Percentiles rank a stretch among this genome's conserved stretches.
phyloP scores from a whole-genome alignment of 164 flowering plant genomes.

The Pachysandra terminalis region DNA sequence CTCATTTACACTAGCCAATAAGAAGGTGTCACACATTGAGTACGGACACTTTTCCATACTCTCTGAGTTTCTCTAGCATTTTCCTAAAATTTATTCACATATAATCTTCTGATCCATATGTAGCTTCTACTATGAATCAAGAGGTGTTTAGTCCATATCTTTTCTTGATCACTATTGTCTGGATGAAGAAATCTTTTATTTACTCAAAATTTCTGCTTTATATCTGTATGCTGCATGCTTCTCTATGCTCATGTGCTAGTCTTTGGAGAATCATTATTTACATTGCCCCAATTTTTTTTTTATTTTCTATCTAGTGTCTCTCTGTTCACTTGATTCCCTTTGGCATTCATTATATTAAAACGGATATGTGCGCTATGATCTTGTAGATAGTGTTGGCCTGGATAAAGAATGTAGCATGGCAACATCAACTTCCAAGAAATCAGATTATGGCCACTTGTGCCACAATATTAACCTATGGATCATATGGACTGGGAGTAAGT shows the following conservation, averaged over 20 bases:
- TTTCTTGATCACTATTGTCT: background rate
- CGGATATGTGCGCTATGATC: background rate
- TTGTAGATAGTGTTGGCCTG: slow-evolving; percentile 46
- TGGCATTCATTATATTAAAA: background rate
- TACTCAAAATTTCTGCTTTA: background rate
- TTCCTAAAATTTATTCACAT: too few species aligned
- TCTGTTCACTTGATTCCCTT: background rate
- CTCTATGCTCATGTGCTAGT: background rate
- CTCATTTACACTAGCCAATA: too few species aligned
- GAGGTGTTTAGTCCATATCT: too few species aligned
- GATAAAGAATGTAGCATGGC: slow-evolving; percentile 56
- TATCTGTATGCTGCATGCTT: background rate
- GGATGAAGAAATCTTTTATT: background rate
- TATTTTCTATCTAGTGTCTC: background rate
- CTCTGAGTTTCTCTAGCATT: too few species aligned
- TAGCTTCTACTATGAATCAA: too few species aligned
- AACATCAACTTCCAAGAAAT: slow-evolving; percentile 33
- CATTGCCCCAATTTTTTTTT: background rate
- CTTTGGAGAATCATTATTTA: background rate
- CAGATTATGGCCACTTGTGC: slow-evolving; percentile 32
- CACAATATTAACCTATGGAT: slow-evolving; percentile 53
- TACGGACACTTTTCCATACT: too few species aligned
- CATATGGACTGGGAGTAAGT: slow-evolving; percentile 72
- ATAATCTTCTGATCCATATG: too few species aligned
- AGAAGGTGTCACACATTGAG: too few species aligned